phyloP scores from a whole-genome alignment of 2,329 filamentous ascomycete genomes.

The Colletotrichum cuscutae region DNA sequence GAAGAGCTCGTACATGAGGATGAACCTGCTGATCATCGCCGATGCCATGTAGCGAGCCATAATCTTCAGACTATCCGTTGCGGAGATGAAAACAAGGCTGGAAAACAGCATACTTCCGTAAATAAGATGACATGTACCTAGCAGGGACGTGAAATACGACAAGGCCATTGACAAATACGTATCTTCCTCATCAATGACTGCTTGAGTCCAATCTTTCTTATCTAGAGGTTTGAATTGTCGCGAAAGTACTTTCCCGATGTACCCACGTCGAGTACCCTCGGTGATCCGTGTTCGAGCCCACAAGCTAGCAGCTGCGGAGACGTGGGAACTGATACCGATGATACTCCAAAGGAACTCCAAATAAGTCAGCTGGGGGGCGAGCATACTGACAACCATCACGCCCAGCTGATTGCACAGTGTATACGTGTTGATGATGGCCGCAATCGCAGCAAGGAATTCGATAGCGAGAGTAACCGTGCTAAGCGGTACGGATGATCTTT shows the following conservation, averaged over 20 bases:
- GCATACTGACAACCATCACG: not conserved
- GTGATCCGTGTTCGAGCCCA: not conserved
- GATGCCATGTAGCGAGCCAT: not conserved
- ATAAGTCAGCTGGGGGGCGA: not conserved
- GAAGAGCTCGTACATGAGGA: not conserved
- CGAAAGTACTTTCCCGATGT: not conserved
- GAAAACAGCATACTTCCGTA: not conserved
- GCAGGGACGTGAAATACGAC: not conserved
- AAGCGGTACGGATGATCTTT: not conserved
- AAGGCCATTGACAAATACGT: fast-evolving
- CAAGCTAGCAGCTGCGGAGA: not conserved
- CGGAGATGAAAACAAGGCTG: not conserved
- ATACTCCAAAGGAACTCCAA: not conserved
- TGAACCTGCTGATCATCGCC: not conserved
- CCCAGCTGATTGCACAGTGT: not conserved
- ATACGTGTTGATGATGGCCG: not conserved
- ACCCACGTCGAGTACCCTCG: not conserved
- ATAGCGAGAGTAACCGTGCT: not conserved
- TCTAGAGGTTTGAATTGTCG: not conserved
- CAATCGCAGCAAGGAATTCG: not conserved
- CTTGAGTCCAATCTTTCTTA: fast-evolving
- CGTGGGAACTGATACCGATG: not conserved
- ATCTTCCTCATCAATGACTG: not conserved
- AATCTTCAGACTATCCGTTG: not conserved
- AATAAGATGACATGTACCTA: not conserved